phyloP scores from a whole-genome alignment of 495 filamentous ascomycete species.

The Penicillium parvum region DNA sequence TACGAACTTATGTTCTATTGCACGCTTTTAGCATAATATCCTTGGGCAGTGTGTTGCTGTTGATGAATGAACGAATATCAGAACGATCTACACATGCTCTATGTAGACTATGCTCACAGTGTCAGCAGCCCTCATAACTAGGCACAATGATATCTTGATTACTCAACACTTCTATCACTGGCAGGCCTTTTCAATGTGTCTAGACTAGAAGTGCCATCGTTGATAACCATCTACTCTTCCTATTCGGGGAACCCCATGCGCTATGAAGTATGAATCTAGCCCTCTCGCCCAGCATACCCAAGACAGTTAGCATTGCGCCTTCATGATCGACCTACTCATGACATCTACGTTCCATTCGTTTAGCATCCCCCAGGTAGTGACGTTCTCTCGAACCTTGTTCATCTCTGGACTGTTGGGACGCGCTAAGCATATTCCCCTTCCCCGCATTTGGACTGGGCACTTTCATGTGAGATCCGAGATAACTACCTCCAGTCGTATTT shows the following conservation, averaged over 20 bases:
- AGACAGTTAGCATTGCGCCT: constrained; percentile 4
- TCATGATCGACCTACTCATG: constrained; percentile 2
- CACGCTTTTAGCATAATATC: too few relatives aligned
- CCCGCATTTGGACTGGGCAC: constrained; percentile 6
- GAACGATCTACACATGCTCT: too few relatives aligned
- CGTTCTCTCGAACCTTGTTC: background rate
- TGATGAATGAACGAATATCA: too few relatives aligned
- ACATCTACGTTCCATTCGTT: too few relatives aligned
- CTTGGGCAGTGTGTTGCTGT: too few relatives aligned
- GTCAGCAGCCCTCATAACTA: too few relatives aligned
- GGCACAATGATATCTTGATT: too few relatives aligned
- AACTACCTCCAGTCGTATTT: background rate
- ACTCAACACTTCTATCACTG: too few relatives aligned
- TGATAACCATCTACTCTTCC: background rate
- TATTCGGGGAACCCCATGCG: constrained; percentile 2
- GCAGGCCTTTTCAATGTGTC: too few relatives aligned
- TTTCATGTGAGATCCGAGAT: constrained; percentile 11
- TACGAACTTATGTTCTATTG: too few relatives aligned
- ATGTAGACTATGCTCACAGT: too few relatives aligned
- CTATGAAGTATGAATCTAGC: background rate
- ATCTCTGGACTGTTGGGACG: constrained; percentile 5
- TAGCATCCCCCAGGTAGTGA: too few relatives aligned
- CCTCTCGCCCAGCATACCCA: constrained; percentile 16
- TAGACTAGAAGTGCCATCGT: background rate
- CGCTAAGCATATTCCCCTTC: constrained; percentile 14